Percentiles rank a stretch among this genome's conserved stretches.
phyloP scores from a whole-genome alignment of 1,284 basidiomycete genomes.

The Erythrobasidium hasegawianum region DNA sequence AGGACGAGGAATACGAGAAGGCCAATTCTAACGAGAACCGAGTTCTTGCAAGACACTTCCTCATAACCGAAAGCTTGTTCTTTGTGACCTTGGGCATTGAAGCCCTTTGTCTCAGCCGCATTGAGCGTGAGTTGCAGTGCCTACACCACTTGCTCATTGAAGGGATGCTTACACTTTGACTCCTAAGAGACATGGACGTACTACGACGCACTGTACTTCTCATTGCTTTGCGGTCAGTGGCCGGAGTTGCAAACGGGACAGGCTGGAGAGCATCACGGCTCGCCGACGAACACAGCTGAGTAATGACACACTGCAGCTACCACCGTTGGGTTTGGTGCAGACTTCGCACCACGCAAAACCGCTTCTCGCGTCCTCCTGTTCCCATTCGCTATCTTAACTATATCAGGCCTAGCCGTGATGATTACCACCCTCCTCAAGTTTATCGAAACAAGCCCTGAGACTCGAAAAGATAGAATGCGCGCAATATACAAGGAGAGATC shows the following conservation, averaged over 20 bases:
- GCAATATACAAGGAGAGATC: conserved; percentile 44
- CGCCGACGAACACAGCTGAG: no score
- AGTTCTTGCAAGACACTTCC: conserved; percentile 9
- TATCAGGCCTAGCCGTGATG: conserved; percentile 50
- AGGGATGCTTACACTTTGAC: no score
- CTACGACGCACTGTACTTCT: conserved; percentile 35
- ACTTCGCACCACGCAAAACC: not conserved
- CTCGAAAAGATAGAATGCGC: conserved; percentile 48
- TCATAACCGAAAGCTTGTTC: conserved; percentile 19
- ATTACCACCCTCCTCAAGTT: conserved; percentile 51
- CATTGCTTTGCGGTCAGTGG: not conserved
- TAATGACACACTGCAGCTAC: no score
- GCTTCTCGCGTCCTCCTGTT: conserved; percentile 50
- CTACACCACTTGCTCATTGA: no score
- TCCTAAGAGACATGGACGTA: conserved; percentile 33
- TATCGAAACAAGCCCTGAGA: conserved; percentile 43
- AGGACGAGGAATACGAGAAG: not conserved
- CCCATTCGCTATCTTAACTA: conserved; percentile 51
- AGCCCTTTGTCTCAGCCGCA: conserved; percentile 41
- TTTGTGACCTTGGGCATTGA: conserved; percentile 36
- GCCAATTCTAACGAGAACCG: not conserved
- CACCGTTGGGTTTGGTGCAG: not conserved
- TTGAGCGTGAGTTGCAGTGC: conserved; percentile 10
- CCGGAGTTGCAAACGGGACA: no score
- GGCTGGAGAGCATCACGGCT: no score